These are phyloP conservation scores for Berkeleyomyces rouxiae DNA, from an alignment of 2,329 filamentous ascomycete genomes.

Conservation along the genomic window DNA sequence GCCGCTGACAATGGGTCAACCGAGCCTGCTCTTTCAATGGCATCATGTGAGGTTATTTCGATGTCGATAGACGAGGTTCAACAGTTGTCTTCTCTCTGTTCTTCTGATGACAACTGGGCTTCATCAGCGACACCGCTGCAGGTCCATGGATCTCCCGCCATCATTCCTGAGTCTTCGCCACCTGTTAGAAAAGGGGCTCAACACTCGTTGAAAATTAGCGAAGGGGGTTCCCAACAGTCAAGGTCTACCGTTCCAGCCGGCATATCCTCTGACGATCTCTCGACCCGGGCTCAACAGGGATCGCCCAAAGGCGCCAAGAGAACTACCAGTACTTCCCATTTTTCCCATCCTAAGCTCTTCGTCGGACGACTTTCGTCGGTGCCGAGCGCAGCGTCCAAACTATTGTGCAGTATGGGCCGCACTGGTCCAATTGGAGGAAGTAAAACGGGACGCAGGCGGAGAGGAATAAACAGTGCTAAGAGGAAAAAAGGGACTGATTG, in stretches of 20 bases:
- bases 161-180: not conserved
- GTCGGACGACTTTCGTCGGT: slow-evolving; percentile 7
- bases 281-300: not conserved
- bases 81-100: not conserved
- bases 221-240: not conserved
- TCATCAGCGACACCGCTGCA: not conserved
- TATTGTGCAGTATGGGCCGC: not conserved
- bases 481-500: slow-evolving; percentile 1
- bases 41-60: not conserved
- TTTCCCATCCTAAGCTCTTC: slow-evolving; percentile 7
- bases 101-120: not conserved
- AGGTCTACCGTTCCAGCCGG: not conserved
- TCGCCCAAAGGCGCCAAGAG: not conserved
- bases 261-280: not conserved
- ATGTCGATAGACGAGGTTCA: not conserved
- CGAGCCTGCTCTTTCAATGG: not conserved
- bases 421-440: not conserved
- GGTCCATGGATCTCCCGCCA: not conserved
- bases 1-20: not conserved
- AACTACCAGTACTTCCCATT: not conserved
- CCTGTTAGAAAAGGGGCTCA: not conserved
- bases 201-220: not conserved
- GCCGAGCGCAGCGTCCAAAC: not conserved
- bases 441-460: not conserved
- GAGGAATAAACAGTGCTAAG: not conserved